Conservation (phyloP, 176 grass and related monocot genomes). For the Bromus sterilis region DNA sequence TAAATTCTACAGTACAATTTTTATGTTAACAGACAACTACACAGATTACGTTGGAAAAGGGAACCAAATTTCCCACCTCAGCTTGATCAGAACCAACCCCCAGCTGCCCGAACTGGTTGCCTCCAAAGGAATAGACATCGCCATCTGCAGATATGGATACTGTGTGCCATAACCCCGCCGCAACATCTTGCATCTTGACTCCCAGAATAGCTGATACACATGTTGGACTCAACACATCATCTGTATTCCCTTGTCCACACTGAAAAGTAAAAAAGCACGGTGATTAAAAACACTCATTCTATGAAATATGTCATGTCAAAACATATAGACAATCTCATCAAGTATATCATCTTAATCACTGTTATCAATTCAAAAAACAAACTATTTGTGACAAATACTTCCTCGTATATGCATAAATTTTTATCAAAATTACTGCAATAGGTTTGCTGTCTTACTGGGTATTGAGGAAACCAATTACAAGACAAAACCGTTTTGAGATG, state of each 20-base stretch:
- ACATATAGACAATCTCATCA: not conserved
- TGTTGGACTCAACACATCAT: constrained; percentile 82
- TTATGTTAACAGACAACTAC: not conserved
- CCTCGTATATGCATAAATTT: not conserved
- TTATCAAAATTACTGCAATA: not conserved
- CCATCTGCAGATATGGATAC: constrained; percentile 89
- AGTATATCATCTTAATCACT: not conserved
- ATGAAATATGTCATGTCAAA: not conserved
- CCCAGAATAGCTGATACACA: constrained; percentile 94
- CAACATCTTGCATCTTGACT: constrained; percentile 71
- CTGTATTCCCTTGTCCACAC: constrained; percentile 93
- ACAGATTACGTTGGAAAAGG: too few species aligned
- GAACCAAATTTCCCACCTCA: constrained; percentile 42
- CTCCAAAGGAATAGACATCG: constrained; percentile 90
- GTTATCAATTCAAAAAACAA: not conserved
- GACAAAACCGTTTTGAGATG: not conserved
- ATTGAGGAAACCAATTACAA: not conserved
- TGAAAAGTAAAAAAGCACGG: constrained; percentile 31
- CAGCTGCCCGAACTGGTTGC: constrained; percentile 98
- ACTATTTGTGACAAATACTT: not conserved
- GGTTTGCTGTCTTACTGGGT: not conserved
- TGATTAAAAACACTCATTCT: not conserved
- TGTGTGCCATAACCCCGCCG: constrained; percentile 92
- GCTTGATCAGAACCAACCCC: constrained; percentile 96
- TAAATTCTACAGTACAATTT: not conserved